Evolutionary conservation across 176 grass and related monocot genomes (phyloP).

Genomic region (Tillandsia fasciculata): DNA sequence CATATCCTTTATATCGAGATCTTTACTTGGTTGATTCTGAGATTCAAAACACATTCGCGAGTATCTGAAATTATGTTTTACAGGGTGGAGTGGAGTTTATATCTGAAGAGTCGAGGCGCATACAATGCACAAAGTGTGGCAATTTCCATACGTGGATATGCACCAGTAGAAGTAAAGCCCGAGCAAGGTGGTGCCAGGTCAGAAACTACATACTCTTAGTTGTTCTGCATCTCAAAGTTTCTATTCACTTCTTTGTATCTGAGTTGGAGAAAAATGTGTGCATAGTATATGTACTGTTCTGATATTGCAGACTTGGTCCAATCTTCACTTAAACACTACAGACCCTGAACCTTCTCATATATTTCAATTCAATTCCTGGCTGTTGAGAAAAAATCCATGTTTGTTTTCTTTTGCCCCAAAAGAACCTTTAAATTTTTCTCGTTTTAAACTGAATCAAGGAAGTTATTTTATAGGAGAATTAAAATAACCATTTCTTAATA

Average conservation of each 20-base stretch:
- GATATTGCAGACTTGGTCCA: too few relatives aligned
- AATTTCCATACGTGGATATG: slow-evolving; percentile 99
- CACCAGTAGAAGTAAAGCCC: slow-evolving; percentile 75
- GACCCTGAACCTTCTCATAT: too few relatives aligned
- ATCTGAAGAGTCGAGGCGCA: slow-evolving; percentile 85
- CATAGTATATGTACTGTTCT: too few relatives aligned
- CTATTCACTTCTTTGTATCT: slow-evolving; percentile 13
- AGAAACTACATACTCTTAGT: slow-evolving; percentile 4
- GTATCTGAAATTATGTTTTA: slow-evolving; percentile 8
- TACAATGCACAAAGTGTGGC: slow-evolving; percentile 96
- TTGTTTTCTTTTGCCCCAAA: too few relatives aligned
- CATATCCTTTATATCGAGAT: too few relatives aligned
- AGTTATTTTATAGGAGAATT: too few relatives aligned
- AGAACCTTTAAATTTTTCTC: too few relatives aligned
- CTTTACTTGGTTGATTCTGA: background rate
- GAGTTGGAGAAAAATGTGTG: background rate
- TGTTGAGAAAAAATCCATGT: too few relatives aligned
- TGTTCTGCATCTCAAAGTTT: slow-evolving; percentile 2
- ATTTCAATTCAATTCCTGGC: too few relatives aligned
- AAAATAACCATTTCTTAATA: too few relatives aligned
- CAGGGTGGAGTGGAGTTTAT: slow-evolving; percentile 81
- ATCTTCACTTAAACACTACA: too few relatives aligned
- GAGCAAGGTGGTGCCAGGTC: slow-evolving; percentile 97
- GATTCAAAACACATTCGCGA: background rate
- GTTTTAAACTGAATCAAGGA: too few relatives aligned